Evolutionary conservation across 805 yeast species (phyloP).

Genomic region (Kodamaea sagamina): DNA sequence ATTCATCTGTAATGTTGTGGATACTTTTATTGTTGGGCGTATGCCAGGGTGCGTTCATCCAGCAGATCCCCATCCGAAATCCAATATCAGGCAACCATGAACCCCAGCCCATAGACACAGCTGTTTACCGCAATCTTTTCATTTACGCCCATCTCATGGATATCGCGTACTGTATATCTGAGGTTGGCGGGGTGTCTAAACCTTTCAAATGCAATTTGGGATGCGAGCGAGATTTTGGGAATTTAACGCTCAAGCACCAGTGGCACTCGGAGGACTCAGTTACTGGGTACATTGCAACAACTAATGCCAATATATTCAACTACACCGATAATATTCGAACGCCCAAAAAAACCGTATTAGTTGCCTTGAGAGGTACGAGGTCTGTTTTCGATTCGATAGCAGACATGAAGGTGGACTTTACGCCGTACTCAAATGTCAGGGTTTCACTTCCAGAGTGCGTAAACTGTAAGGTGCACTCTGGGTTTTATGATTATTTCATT

Average conservation of each 20-base stretch:
- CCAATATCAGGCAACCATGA: neutral
- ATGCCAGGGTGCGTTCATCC: neutral
- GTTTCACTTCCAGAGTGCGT: conserved; percentile 30
- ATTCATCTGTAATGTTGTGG: neutral
- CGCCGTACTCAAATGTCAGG: conserved; percentile 26
- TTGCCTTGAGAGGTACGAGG: conserved; percentile 46
- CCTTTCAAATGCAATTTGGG: conserved; percentile 43
- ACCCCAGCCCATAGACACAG: conserved; percentile 6
- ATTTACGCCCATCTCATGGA: conserved; percentile 46
- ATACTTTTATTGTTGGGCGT: conserved; percentile 2
- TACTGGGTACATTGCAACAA: conserved; percentile 41
- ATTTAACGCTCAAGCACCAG: conserved; percentile 39
- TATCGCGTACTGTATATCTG: conserved; percentile 44
- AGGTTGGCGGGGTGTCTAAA: conserved; percentile 26
- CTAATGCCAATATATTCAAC: conserved; percentile 28
- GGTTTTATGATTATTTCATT: conserved; percentile 29
- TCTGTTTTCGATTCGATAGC: conserved; percentile 41
- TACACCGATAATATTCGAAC: neutral
- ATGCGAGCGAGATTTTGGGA: conserved; percentile 38
- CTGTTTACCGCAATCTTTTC: conserved; percentile 31
- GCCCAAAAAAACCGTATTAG: conserved; percentile 22
- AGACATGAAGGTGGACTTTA: conserved; percentile 42
- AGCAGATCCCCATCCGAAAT: neutral
- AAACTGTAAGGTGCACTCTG: conserved; percentile 41
- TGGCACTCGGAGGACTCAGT: conserved; percentile 43